These are phyloP conservation scores for Suhomyces kunorum DNA, from an alignment of 1,139 yeast genomes.

Conservation along the genomic window DNA sequence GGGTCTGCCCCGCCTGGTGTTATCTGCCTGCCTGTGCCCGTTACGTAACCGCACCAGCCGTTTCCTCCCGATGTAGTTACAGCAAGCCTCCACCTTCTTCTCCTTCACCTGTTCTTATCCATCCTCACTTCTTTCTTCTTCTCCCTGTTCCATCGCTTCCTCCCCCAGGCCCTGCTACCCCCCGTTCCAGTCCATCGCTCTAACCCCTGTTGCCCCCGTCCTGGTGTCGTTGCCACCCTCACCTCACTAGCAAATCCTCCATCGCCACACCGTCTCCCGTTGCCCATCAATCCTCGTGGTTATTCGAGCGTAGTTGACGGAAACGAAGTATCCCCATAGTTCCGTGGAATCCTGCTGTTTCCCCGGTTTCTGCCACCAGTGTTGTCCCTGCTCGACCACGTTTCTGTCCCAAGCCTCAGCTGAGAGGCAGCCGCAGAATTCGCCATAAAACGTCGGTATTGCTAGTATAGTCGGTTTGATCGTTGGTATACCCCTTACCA, in stretches of 20 bases:
- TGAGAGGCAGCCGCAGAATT: too few species aligned
- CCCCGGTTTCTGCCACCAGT: neutral
- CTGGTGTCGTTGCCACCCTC: neutral
- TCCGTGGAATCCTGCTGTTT: too few species aligned
- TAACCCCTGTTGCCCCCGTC: neutral
- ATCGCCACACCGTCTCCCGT: too few species aligned
- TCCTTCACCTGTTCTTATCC: neutral
- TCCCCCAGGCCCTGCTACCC: neutral
- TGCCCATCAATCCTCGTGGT: neutral
- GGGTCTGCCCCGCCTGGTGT: neutral
- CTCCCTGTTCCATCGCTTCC: neutral
- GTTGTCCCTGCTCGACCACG: too few species aligned
- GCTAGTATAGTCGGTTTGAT: too few species aligned
- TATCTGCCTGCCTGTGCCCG: neutral
- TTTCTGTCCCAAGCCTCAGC: too few species aligned
- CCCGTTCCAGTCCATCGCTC: neutral
- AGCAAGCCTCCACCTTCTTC: slow-evolving; percentile 4
- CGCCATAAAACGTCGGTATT: too few species aligned
- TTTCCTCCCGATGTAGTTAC: neutral
- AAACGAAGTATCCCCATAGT: too few species aligned
- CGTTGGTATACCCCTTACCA: too few species aligned
- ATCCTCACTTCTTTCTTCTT: neutral
- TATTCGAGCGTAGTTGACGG: too few species aligned
- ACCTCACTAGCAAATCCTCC: too few species aligned
- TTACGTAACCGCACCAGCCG: neutral